Evolutionary conservation across 352 stramenopile genomes (phyloP).

Genomic region (Globisporangium radiosum): DNA sequence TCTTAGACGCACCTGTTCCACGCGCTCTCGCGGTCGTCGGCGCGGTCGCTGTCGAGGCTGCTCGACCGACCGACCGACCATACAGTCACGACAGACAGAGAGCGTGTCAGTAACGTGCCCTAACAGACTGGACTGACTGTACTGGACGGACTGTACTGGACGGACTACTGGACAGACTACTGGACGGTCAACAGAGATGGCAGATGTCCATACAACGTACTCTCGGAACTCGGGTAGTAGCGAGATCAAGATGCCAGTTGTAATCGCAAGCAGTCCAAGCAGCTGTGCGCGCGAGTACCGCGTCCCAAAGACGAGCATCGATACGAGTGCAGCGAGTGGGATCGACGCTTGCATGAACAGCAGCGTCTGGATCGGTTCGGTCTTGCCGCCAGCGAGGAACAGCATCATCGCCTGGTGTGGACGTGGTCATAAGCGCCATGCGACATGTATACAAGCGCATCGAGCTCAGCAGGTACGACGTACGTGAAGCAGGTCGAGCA

Average conservation of each 20-base stretch:
- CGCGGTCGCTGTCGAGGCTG: slow-evolving; percentile 55
- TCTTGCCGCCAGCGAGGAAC: slow-evolving; percentile 78
- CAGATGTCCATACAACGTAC: slow-evolving; percentile 24
- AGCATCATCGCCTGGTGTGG: slow-evolving; percentile 61
- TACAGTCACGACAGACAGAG: not conserved
- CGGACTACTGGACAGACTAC: too few species aligned
- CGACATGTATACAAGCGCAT: not conserved
- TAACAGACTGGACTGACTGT: too few species aligned
- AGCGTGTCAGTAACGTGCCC: not conserved
- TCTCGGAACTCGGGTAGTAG: slow-evolving; percentile 72
- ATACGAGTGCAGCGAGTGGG: slow-evolving; percentile 60
- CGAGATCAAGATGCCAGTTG: slow-evolving; percentile 58
- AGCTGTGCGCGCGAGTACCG: slow-evolving; percentile 64
- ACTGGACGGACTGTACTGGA: too few species aligned
- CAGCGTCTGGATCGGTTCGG: slow-evolving; percentile 76
- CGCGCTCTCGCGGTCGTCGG: slow-evolving; percentile 63
- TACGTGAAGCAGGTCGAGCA: slow-evolving; percentile 79
- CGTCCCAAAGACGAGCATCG: slow-evolving; percentile 24
- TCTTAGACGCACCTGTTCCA: slow-evolving; percentile 58
- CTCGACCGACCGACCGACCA: not conserved
- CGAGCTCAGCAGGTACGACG: not conserved
- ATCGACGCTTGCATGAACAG: slow-evolving; percentile 83
- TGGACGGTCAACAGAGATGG: too few species aligned
- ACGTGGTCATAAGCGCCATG: not conserved
- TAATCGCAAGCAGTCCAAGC: slow-evolving; percentile 64